phyloP scores from a whole-genome alignment of 331 rosid species.

The Quercus tomentella region DNA sequence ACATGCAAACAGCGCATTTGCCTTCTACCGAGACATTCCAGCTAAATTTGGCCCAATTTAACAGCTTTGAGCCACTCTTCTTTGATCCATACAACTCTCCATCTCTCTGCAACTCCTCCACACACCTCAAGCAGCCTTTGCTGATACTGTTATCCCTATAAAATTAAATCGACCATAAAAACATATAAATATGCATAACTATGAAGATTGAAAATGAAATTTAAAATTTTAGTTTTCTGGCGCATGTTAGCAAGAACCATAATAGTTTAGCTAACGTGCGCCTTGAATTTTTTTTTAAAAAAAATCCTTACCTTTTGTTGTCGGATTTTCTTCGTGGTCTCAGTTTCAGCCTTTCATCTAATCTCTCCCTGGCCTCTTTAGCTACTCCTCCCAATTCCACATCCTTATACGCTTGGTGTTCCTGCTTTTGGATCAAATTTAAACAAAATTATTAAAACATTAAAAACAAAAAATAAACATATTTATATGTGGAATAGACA shows the following conservation, averaged over 20 bases:
- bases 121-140: slow-evolving; percentile 12
- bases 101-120: slow-evolving; percentile 27
- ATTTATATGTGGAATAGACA: not conserved
- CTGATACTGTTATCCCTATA: slow-evolving; percentile 17
- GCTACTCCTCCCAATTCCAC: slow-evolving; percentile 50
- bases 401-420: slow-evolving; percentile 18
- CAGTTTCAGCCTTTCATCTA: slow-evolving; percentile 52
- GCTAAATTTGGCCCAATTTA: slow-evolving; percentile 64
- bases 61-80: slow-evolving; percentile 33
- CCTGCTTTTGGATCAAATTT: slow-evolving; percentile 7
- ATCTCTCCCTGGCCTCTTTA: slow-evolving; percentile 64
- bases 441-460: not conserved
- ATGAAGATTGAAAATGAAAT: not conserved
- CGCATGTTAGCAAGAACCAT: not conserved
- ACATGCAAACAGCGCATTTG: slow-evolving; percentile 64
- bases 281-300: rapidly evolving
- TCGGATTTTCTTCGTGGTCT: slow-evolving; percentile 21
- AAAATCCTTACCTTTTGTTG: slow-evolving; percentile 27
- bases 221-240: not conserved
- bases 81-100: slow-evolving; percentile 19
- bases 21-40: slow-evolving; percentile 69
- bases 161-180: not conserved
- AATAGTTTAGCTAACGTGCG: not conserved
- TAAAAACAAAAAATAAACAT: not conserved
- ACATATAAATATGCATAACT: not conserved